phyloP scores from a whole-genome alignment of 208 protist species.

The Acanthamoeba castellanii region DNA sequence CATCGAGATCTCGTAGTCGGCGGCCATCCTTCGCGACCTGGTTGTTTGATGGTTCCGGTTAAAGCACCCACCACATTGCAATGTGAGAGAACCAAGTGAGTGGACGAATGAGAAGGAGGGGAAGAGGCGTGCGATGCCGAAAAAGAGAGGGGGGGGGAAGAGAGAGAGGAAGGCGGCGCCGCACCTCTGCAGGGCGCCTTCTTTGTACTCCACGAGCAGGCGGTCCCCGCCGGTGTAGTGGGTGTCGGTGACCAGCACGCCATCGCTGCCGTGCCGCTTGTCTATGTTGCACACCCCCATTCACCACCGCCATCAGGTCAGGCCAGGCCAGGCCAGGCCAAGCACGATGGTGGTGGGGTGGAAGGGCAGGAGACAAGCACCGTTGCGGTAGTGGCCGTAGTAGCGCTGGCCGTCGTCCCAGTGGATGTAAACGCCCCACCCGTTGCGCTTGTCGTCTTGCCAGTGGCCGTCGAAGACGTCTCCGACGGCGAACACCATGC shows the following conservation, averaged over 20 bases:
- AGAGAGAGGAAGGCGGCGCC: too few species aligned
- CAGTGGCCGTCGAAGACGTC: slow-evolving; percentile 22
- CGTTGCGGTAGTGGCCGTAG: not conserved
- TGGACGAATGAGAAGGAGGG: too few species aligned
- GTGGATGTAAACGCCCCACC: not conserved
- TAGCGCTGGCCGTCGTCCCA: not conserved
- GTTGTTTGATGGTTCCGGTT: not conserved
- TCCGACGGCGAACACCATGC: not conserved
- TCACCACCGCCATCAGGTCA: too few species aligned
- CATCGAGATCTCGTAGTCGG: slow-evolving; percentile 28
- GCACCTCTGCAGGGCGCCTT: not conserved
- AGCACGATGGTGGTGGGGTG: not conserved
- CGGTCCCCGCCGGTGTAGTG: slow-evolving; percentile 22
- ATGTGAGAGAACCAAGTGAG: too few species aligned
- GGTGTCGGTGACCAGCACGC: slow-evolving; percentile 27
- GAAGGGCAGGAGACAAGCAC: not conserved
- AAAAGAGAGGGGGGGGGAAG: too few species aligned
- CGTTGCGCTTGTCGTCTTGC: slow-evolving; percentile 7
- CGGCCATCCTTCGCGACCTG: slow-evolving; percentile 16
- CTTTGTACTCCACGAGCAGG: slow-evolving; percentile 56
- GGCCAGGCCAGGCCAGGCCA: too few species aligned
- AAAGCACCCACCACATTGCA: too few species aligned
- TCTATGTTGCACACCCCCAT: not conserved
- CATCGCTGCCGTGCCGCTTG: slow-evolving; percentile 20
- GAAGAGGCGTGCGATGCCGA: too few species aligned